Conservation (phyloP, 805 yeast genomes). For the Saturnispora gosingensis region DNA sequence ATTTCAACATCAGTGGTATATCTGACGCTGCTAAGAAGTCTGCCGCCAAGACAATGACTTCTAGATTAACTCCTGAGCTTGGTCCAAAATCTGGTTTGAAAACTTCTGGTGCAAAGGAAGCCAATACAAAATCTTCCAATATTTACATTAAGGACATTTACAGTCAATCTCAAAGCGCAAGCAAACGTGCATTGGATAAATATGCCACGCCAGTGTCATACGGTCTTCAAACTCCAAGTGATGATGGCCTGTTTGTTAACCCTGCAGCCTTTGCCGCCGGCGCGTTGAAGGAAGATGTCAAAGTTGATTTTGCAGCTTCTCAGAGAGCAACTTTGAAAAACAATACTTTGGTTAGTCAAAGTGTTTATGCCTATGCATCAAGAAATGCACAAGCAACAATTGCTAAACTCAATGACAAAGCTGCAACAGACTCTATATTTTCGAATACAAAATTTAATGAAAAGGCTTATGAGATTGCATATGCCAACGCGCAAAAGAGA, state of each 20-base stretch:
- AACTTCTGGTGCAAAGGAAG: slow-evolving; percentile 11
- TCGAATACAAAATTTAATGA: slow-evolving; percentile 38
- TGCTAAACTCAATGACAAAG: slow-evolving; percentile 20
- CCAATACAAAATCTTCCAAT: slow-evolving; percentile 24
- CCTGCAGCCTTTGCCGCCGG: slow-evolving; percentile 45
- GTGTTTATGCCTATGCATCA: slow-evolving; percentile 43
- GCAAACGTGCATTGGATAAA: slow-evolving; percentile 5
- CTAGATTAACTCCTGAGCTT: slow-evolving; percentile 36
- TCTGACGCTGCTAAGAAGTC: slow-evolving; percentile 27
- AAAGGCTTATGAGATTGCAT: slow-evolving; percentile 71
- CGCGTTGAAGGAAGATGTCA: slow-evolving; percentile 31
- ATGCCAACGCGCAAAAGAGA: slow-evolving; percentile 53
- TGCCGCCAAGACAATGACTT: slow-evolving; percentile 36
- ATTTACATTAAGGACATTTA: slow-evolving; percentile 12
- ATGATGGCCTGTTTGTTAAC: slow-evolving; percentile 24
- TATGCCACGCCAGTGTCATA: slow-evolving; percentile 15
- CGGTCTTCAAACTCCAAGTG: slow-evolving; percentile 36
- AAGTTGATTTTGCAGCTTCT: slow-evolving; percentile 31
- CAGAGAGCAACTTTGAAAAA: slow-evolving; percentile 31
- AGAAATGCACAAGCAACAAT: slow-evolving; percentile 35
- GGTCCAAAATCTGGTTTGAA: slow-evolving; percentile 27
- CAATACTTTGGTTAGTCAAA: slow-evolving; percentile 32
- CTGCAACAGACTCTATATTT: slow-evolving; percentile 19
- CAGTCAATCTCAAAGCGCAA: slow-evolving; percentile 10
- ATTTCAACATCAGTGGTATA: slow-evolving; percentile 24